These are phyloP conservation scores for Fraxinus baroniana DNA, from an alignment of 305 asterid species.

Conservation along the genomic window DNA sequence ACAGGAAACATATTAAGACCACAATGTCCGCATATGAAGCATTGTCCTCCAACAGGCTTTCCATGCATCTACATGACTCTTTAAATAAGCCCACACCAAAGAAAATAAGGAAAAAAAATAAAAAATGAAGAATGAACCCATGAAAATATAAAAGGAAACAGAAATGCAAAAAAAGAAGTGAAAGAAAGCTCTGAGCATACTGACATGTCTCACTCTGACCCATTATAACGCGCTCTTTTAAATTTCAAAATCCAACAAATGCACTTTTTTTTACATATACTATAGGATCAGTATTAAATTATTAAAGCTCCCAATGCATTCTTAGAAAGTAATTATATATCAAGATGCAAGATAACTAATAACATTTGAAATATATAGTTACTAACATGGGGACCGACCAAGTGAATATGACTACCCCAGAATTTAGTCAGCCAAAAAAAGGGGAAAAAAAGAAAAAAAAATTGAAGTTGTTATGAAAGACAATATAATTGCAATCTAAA, in stretches of 20 bases:
- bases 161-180: not conserved
- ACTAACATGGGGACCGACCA: not conserved
- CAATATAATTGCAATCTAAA: constrained; percentile 1
- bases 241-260: not conserved
- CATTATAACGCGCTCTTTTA: not conserved
- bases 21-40: not conserved
- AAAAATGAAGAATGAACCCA: not conserved
- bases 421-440: not conserved
- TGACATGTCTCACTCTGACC: not conserved
- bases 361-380: not conserved
- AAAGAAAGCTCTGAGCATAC: not conserved
- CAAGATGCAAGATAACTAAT: not conserved
- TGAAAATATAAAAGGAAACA: not conserved
- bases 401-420: not conserved
- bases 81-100: not conserved
- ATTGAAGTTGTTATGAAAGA: not conserved
- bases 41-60: constrained; percentile 1
- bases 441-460: not conserved
- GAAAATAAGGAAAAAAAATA: not conserved
- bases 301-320: not conserved
- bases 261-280: not conserved
- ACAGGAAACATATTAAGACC: not conserved
- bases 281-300: not conserved
- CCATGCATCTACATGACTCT: not conserved
- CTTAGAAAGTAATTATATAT: not conserved